Percentiles rank a stretch among this genome's conserved stretches.
These are phyloP conservation scores for Phytopythium litorale DNA, from an alignment of 352 stramenopile species.

Conservation along the genomic window DNA sequence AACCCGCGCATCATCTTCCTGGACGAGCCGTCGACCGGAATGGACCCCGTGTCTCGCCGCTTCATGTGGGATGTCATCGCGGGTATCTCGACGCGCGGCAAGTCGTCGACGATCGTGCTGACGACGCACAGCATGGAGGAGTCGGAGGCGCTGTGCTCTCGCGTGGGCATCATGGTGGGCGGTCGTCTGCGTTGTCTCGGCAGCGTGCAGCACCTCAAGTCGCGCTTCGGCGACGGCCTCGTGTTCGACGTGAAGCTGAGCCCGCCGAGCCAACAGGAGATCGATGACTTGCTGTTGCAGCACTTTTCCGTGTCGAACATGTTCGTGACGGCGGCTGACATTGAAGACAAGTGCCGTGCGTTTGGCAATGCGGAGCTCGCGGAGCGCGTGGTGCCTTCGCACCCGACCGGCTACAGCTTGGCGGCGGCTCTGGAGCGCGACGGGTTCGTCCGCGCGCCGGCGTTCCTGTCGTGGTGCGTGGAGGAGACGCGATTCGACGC, in stretches of 20 bases:
- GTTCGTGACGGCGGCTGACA: constrained; percentile 14
- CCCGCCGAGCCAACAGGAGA: constrained; percentile 14
- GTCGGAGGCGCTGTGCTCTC: constrained; percentile 85
- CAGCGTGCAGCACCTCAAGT: constrained; percentile 91
- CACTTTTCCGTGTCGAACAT: constrained; percentile 18
- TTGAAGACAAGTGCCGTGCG: constrained; percentile 32
- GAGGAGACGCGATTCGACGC: constrained; percentile 41
- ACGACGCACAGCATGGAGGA: constrained; percentile 95
- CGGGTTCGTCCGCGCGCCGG: constrained; percentile 22
- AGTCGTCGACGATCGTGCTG: constrained; percentile 75
- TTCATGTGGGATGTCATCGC: constrained; percentile 91
- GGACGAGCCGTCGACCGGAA: constrained; percentile 87
- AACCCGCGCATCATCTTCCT: constrained; percentile 85
- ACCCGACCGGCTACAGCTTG: constrained; percentile 58
- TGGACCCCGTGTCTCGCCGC: constrained; percentile 90
- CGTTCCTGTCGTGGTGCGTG: constrained; percentile 57
- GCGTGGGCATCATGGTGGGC: constrained; percentile 90
- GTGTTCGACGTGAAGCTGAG: constrained; percentile 72
- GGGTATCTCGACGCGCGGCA: constrained; percentile 47
- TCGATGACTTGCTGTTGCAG: constrained; percentile 17
- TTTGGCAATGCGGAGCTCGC: constrained; percentile 36
- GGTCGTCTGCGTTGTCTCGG: constrained; percentile 59
- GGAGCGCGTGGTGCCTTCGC: constrained; percentile 25
- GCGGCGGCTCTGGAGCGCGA: constrained; percentile 39
- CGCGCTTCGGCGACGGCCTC: constrained; percentile 91